Percentiles rank a stretch among this genome's conserved stretches.
These are phyloP conservation scores for Acanthamoeba comandoni DNA, from an alignment of 208 protist species.

Conservation along the genomic window DNA sequence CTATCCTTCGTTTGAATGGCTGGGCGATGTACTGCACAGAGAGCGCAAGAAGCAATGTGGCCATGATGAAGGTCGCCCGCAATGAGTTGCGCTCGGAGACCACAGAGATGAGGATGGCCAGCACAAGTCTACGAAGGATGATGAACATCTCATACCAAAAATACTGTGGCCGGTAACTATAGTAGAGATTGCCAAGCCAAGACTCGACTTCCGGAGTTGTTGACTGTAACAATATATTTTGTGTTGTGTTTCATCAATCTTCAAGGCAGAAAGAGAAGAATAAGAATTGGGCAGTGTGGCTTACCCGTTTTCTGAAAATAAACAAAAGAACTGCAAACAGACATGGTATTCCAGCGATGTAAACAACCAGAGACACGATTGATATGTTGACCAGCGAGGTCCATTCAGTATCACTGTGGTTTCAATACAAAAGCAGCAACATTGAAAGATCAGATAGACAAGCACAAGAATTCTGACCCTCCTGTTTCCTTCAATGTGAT, in stretches of 20 bases:
- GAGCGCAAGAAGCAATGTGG: not conserved
- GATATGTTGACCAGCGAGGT: not conserved
- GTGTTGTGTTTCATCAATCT: too few relatives aligned
- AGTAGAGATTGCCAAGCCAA: conserved; percentile 49
- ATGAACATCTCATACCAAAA: conserved; percentile 48
- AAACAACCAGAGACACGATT: conserved; percentile 2
- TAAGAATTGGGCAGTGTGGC: not conserved
- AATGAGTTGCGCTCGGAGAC: not conserved
- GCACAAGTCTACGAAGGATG: not conserved
- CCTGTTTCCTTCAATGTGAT: not conserved
- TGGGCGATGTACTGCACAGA: conserved; percentile 15
- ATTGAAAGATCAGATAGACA: not conserved
- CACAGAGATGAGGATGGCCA: conserved; percentile 45
- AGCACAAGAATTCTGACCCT: not conserved
- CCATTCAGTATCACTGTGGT: conserved; percentile 20
- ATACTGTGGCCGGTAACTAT: conserved; percentile 11
- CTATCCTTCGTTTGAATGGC: conserved; percentile 11
- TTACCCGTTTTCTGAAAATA: not conserved
- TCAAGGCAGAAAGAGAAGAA: not conserved
- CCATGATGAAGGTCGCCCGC: conserved; percentile 7
- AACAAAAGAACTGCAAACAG: conserved; percentile 30
- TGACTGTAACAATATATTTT: too few relatives aligned
- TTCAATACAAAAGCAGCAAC: not conserved
- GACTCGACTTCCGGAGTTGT: too few relatives aligned
- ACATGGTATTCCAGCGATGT: conserved; percentile 21